Evolutionary conservation across 2,329 filamentous ascomycete genomes (phyloP), one percentile per base, ranked within the genome.

Genomic region (Pseudogymnoascus sp.): DNA sequence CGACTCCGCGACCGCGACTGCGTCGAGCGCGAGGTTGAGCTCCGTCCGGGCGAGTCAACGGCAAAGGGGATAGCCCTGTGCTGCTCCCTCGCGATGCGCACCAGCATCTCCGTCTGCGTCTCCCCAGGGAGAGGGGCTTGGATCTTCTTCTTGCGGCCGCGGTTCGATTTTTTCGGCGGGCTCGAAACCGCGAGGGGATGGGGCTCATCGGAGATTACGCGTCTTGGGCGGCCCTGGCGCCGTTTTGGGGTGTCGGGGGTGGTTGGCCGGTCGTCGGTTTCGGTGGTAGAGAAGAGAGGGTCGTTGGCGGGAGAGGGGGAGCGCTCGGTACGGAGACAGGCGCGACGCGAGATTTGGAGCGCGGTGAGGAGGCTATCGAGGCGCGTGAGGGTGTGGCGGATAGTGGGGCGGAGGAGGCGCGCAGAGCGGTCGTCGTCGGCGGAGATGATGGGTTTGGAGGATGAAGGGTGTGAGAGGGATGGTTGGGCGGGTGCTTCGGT

Each of bases 401-500:
- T 81, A 0, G 84, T 81, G 0, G 91, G 90, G 0, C 81, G 80
- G 14, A 96, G 76, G 4, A 95, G 77, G 1, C 75, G 72, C 63
- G 81, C 78, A 0, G 90, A 89, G 58, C 79, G 72, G 1, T 89
- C 85, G 67, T 96, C 91, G 68, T 96, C 87, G 1, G 84, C 81
- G 6, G 88, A 82, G 4, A 90, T 74, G 2, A 81, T 78, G 0
- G 89, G 84, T 9, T 74, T 72, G 35, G 78, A 76, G 41, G 49
- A 38, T 42, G 33, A 30, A 7, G 33, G 41, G 19, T 62, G 22
- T 12, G 33, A 35, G 36, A 25, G 41, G 45, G 52, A 49, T 22
- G 9, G 49, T 33, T 19, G 28, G n/a, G 16, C n/a, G 2, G 49
- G 49, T 22, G 49, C 49, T 33, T 55, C 49, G 5, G 49, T 33